A percentile compares a stretch with the other conserved stretches of the same genome.
phyloP scores from a whole-genome alignment of 2,329 filamentous ascomycete genomes.

The Neofusicoccum cordaticola region DNA sequence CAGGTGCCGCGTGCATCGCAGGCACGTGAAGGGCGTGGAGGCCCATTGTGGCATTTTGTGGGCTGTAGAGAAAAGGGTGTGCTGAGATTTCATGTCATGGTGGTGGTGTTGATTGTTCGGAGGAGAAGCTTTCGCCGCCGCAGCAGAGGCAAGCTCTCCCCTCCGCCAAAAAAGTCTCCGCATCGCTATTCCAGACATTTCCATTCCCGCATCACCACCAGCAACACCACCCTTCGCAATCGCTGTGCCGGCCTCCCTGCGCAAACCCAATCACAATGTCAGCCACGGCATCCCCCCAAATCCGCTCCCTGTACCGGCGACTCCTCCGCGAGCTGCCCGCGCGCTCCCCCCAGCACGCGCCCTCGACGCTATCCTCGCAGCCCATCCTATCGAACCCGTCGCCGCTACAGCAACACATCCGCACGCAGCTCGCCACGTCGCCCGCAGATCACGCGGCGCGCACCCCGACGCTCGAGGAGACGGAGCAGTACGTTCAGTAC shows the following conservation, averaged over 20 bases:
- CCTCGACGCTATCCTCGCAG: conserved; percentile 26
- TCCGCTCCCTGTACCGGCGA: conserved; percentile 81
- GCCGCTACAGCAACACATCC: conserved; percentile 67
- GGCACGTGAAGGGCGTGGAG: conserved; percentile 24
- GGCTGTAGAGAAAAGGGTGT: neutral
- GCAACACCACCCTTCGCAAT: neutral
- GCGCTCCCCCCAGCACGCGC: conserved; percentile 43
- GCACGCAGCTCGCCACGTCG: conserved; percentile 55
- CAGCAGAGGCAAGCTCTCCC: neutral
- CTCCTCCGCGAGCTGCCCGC: conserved; percentile 86
- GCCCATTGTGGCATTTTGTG: conserved; percentile 20
- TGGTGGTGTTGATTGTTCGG: conserved; percentile 17
- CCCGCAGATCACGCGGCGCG: conserved; percentile 11
- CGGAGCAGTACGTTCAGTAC: conserved; percentile 78
- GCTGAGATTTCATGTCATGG: neutral
- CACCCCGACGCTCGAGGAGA: conserved; percentile 43
- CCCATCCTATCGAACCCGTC: conserved; percentile 56
- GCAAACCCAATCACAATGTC: conserved; percentile 29
- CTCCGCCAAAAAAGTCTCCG: conserved; percentile 3
- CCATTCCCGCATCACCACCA: conserved; percentile 25
- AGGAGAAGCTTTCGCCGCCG: conserved; percentile 17
- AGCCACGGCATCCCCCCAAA: conserved; percentile 41
- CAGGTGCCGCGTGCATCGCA: conserved; percentile 19
- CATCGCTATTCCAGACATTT: conserved; percentile 28
- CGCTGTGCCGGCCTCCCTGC: neutral